Base-by-base conservation (phyloP, 768 basidiomycete species). In the Scleroderma bovista region DNA sequence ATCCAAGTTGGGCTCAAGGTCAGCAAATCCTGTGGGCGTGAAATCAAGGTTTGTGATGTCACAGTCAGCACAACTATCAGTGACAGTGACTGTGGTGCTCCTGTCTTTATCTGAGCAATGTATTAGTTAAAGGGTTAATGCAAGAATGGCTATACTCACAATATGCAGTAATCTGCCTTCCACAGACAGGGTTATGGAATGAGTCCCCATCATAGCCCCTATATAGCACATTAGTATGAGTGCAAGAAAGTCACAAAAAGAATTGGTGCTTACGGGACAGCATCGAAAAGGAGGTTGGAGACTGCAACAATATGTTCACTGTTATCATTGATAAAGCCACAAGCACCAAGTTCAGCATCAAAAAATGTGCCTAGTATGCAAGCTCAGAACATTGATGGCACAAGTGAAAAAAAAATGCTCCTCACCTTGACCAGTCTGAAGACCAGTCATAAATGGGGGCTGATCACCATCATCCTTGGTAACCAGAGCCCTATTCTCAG, bases 141-240 rank as follows among this genome's bases (percentile, higher is more conserved):
- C 2, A 9, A 40, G 23, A 36, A 26, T 23, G 23, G 4, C 26
- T 29, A 11, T 4, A 69, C 80, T 60, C 65, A 83, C 83, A 85
- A 12, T 51, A 60, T 13, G 71, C 74, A 2, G 42, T 60, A 44
- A 83, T 69, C 55, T 71, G 66, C 59, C 69, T 72, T 52, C 72
- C 71, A 65, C 86, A 88, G 53, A 88, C 60, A 32, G 86, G 84
- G 69, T 90, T 88, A 50, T 58, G 62, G 69, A 88, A 88, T n/a
- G 86, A 81, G 72, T 88, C 83, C 29, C 76, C 74, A 17, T 64
- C 52, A 64, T 80, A 83, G 23, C 75, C 78, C 43, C 83, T 84
- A 36, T 84, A 36, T 29, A 36, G 34, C 34, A 36, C 13, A 32
- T 47, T 16, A n/a, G 20, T 17, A 47, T 51, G 3, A 47, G 44